Evolutionary conservation across 2,329 filamentous ascomycete genomes (phyloP), one percentile per base, ranked within the genome.

Genomic region (Myrmaecium sp.): DNA sequence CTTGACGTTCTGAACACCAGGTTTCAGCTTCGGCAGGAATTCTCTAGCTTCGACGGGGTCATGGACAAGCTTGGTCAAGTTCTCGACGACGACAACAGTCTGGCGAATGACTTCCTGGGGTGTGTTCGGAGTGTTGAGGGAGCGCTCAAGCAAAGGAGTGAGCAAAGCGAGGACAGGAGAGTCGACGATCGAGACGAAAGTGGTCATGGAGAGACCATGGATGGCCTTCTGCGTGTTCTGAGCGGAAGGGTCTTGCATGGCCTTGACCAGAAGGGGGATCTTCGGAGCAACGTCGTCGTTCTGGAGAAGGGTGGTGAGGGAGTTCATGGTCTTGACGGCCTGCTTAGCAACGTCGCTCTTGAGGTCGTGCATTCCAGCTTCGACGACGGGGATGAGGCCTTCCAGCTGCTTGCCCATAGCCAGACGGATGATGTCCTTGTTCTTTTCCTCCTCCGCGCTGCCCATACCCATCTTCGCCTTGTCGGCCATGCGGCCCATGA

Each of bases 61-160:
- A 54, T 98, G 89, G 15, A 98, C 89, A 17, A 98, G 72, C 62
- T 93, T 95, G 33, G 89, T 98, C 60, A 98, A 62, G 58, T 98
- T 98, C 60, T 98, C 89, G 12, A 89, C 79, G 27, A 98, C 91
- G 29, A 98, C 83, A 16, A 92, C 83, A 3, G 89, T 93, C 58
- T 94, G 86, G 34, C 89, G 77, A 30, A 94, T 65, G 13, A 95
- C 84, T 57, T 98, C 89, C 52, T 98, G 89, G 3, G 80, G 67
- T 4, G 89, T 98, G 10, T 70, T 70, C 6, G 86, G 89, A 33
- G 75, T 86, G 62, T 94, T 94, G 34, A 98, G 68, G 11, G 84
- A 82, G 40, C 89, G 77, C 58, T 95, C 89, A 15, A 98, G 71
- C 39, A 95, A 76, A 23, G 89, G 89, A 2, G 89, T 98, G 29